Conservation (phyloP, 2,329 filamentous ascomycete species). For the Fusarium heterosporum region DNA sequence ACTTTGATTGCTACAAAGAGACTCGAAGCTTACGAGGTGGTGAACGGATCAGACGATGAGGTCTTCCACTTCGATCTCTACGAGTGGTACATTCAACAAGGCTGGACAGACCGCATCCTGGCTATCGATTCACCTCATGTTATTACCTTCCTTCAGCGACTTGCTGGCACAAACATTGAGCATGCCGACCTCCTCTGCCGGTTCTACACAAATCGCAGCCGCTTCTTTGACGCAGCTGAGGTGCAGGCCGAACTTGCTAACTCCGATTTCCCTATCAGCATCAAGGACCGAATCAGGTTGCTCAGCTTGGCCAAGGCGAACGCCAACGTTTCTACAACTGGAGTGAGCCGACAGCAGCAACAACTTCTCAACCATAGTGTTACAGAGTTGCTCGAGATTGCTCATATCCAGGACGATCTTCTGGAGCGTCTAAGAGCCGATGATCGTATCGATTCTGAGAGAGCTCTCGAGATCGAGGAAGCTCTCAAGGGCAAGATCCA, state of each 20-base stretch:
- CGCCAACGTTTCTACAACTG: slow-evolving; percentile 83
- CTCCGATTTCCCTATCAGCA: slow-evolving; percentile 81
- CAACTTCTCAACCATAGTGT: slow-evolving; percentile 89
- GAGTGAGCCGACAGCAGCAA: slow-evolving; percentile 81
- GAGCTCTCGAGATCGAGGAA: slow-evolving; percentile 71
- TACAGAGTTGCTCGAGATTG: slow-evolving; percentile 87
- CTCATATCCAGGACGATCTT: slow-evolving; percentile 94
- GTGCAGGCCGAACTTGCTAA: slow-evolving; percentile 87
- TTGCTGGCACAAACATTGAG: slow-evolving; percentile 76
- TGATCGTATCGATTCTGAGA: slow-evolving; percentile 72
- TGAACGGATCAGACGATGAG: slow-evolving; percentile 88
- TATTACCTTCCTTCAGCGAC: slow-evolving; percentile 83
- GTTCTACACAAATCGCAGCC: slow-evolving; percentile 87
- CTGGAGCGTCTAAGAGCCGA: slow-evolving; percentile 82
- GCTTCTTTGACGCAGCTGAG: slow-evolving; percentile 87
- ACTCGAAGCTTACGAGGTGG: slow-evolving; percentile 89
- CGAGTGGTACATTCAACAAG: slow-evolving; percentile 92
- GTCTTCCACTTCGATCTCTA: slow-evolving; percentile 98
- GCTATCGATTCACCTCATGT: slow-evolving; percentile 88
- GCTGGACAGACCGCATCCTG: slow-evolving; percentile 86
- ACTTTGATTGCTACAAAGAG: slow-evolving; percentile 82
- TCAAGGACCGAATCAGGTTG: slow-evolving; percentile 89
- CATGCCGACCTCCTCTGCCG: slow-evolving; percentile 93
- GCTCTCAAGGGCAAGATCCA: slow-evolving; percentile 83
- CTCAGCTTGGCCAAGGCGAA: slow-evolving; percentile 93